These are phyloP conservation scores for Cercospora sojina DNA, from an alignment of 2,329 filamentous ascomycete genomes.

Conservation along the genomic window DNA sequence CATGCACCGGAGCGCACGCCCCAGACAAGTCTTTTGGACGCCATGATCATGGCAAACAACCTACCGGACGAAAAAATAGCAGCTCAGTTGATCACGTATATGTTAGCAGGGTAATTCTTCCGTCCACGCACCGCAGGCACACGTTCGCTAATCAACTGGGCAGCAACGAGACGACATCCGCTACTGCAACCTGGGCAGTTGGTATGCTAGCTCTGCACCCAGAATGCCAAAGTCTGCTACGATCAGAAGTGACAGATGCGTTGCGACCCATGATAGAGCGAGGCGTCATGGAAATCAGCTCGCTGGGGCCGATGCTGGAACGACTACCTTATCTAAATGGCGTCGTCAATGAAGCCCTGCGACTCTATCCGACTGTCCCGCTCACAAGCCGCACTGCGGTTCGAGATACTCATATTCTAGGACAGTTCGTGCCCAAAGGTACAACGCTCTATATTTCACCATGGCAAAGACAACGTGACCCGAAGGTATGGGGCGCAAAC, in stretches of 20 bases:
- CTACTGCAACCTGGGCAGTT: slow-evolving; percentile 67
- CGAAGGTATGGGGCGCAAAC: slow-evolving; percentile 8
- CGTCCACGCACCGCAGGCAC: too few species aligned
- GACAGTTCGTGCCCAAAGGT: slow-evolving; percentile 1
- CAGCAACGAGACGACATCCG: too few species aligned
- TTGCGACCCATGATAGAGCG: slow-evolving; percentile 26
- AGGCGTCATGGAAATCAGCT: slow-evolving; percentile 41
- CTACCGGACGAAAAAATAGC: slow-evolving; percentile 53
- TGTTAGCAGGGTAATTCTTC: slow-evolving; percentile 47
- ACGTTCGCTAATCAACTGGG: too few species aligned
- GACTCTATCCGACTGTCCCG: slow-evolving; percentile 27
- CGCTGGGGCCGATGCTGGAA: slow-evolving; percentile 58
- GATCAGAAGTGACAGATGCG: slow-evolving; percentile 43
- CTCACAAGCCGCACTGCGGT: slow-evolving; percentile 21
- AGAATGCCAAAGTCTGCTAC: slow-evolving; percentile 45
- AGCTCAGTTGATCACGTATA: slow-evolving; percentile 55
- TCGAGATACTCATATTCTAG: slow-evolving; percentile 13
- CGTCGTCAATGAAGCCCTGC: slow-evolving; percentile 62
- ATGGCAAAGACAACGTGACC: slow-evolving; percentile 5
- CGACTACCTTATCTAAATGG: slow-evolving; percentile 72
- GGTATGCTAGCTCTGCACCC: slow-evolving; percentile 63
- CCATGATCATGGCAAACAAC: slow-evolving; percentile 47
- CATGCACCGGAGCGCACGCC: too few species aligned
- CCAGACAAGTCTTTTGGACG: too few species aligned
- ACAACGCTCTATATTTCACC: neutral